These are phyloP conservation scores for Cystobasidiaceae sp. DNA, from an alignment of 1,284 basidiomycete species.

Conservation along the genomic window DNA sequence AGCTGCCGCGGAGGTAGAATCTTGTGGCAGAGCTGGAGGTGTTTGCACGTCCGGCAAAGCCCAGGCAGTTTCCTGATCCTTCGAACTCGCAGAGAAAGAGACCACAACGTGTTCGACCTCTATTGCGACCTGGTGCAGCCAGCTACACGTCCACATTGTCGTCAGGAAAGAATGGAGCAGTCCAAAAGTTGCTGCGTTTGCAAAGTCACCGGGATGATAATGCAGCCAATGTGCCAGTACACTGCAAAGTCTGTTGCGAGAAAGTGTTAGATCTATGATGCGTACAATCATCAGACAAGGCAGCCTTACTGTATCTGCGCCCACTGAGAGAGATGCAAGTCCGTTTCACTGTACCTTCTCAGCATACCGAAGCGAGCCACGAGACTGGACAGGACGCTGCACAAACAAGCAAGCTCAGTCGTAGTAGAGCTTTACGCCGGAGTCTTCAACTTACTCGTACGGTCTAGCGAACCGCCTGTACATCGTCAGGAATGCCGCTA, in stretches of 20 bases:
- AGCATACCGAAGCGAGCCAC: conserved; percentile 35
- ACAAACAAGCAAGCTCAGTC: neutral
- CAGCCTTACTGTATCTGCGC: conserved; percentile 42
- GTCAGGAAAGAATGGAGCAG: conserved; percentile 37
- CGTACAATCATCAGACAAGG: neutral
- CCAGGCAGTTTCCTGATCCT: conserved; percentile 42
- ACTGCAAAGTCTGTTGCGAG: conserved; percentile 37
- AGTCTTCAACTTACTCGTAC: conserved; percentile 32
- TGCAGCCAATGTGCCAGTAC: conserved; percentile 42
- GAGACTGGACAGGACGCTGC: conserved; percentile 38
- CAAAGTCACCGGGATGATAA: conserved; percentile 43
- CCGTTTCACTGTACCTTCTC: neutral
- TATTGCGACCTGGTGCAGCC: conserved; percentile 43
- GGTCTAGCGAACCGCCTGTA: conserved; percentile 43
- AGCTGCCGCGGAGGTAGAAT: neutral
- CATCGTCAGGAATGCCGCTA: conserved; percentile 43
- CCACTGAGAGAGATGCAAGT: conserved; percentile 39
- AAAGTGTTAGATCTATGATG: neutral
- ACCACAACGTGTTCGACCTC: conserved; percentile 40
- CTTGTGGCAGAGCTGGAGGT: neutral
- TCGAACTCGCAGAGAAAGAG: neutral
- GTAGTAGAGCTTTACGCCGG: neutral
- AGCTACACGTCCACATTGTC: conserved; percentile 33
- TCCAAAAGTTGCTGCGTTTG: conserved; percentile 20
- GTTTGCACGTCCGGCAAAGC: conserved; percentile 42